Percentiles rank a stretch among this genome's conserved stretches.
phyloP scores from a whole-genome alignment of 495 filamentous ascomycete genomes.

The Choiromyces venosus region DNA sequence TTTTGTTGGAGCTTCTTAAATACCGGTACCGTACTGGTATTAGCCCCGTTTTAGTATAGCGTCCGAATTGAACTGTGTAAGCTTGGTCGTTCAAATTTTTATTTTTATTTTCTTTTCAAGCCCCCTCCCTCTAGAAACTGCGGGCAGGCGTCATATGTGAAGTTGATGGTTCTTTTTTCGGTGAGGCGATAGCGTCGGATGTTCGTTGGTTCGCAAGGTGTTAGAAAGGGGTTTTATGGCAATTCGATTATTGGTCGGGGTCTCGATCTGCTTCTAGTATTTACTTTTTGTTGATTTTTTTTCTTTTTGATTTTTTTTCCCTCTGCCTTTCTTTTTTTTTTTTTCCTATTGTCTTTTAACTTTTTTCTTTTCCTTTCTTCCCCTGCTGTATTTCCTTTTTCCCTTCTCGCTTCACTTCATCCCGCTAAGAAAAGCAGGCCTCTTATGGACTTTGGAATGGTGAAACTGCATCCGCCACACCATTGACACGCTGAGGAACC shows the following conservation, averaged over 20 bases:
- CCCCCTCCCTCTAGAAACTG: conserved; percentile 13
- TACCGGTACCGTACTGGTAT: background rate
- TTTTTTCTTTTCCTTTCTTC: background rate
- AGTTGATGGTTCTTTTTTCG: conserved; percentile 31
- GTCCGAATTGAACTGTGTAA: conserved; percentile 2
- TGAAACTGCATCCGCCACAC: conserved; percentile 40
- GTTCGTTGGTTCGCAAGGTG: conserved; percentile 35
- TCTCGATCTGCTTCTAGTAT: conserved; percentile 30
- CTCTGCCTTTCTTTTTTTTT: background rate
- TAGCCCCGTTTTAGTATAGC: background rate
- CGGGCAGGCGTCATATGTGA: conserved; percentile 34
- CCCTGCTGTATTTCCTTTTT: background rate
- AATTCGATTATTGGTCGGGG: conserved; percentile 38
- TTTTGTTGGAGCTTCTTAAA: conserved; percentile 33
- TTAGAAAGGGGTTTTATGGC: conserved; percentile 32
- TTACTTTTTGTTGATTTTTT: conserved; percentile 6
- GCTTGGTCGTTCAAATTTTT: background rate
- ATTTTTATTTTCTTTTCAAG: background rate
- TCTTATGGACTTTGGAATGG: conserved; percentile 33
- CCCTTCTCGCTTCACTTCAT: conserved; percentile 27
- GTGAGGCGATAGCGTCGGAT: conserved; percentile 28
- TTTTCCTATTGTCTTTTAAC: background rate
- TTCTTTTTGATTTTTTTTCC: background rate
- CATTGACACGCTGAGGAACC: conserved; percentile 39
- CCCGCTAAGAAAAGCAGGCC: conserved; percentile 33